These are phyloP conservation scores for Pyrenophora tritici-repentis DNA, from an alignment of 2,329 filamentous ascomycete species.

Conservation along the genomic window DNA sequence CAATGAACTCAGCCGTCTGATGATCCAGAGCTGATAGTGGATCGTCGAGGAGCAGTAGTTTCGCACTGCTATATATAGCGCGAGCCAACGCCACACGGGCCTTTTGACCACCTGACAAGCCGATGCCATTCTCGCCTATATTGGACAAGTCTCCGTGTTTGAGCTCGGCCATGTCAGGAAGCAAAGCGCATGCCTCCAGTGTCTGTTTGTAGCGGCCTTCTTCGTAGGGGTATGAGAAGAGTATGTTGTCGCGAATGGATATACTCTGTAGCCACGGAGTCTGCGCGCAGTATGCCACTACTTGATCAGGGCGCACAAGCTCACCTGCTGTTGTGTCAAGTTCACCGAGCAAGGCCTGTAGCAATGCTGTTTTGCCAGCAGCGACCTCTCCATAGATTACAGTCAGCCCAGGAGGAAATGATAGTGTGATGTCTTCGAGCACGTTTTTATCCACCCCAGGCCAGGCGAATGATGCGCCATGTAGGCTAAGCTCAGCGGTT, in stretches of 20 bases:
- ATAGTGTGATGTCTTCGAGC: constrained; percentile 59
- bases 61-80: constrained; percentile 62
- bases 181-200: constrained; percentile 66
- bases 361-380: constrained; percentile 65
- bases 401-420: constrained; percentile 62
- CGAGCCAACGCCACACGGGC: constrained; percentile 65
- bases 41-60: constrained; percentile 63
- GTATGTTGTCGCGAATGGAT: constrained; percentile 71
- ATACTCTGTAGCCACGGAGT: constrained; percentile 72
- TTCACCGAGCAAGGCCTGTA: constrained; percentile 65
- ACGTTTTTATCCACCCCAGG: constrained; percentile 67
- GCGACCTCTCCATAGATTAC: constrained; percentile 68
- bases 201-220: constrained; percentile 70
- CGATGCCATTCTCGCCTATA: constrained; percentile 66
- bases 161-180: constrained; percentile 65
- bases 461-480: constrained; percentile 76
- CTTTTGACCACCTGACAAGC: constrained; percentile 65
- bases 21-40: constrained; percentile 66
- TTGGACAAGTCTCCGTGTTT: constrained; percentile 67
- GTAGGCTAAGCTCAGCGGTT: constrained; percentile 55
- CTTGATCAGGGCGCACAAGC: constrained; percentile 59
- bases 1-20: constrained; percentile 66
- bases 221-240: constrained; percentile 70
- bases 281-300: constrained; percentile 68
- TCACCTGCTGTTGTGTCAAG: constrained; percentile 59